A percentile compares a stretch with the other conserved stretches of the same genome.
Conservation (phyloP, 805 yeast genomes). For the Wickerhamiella nectarea region DNA sequence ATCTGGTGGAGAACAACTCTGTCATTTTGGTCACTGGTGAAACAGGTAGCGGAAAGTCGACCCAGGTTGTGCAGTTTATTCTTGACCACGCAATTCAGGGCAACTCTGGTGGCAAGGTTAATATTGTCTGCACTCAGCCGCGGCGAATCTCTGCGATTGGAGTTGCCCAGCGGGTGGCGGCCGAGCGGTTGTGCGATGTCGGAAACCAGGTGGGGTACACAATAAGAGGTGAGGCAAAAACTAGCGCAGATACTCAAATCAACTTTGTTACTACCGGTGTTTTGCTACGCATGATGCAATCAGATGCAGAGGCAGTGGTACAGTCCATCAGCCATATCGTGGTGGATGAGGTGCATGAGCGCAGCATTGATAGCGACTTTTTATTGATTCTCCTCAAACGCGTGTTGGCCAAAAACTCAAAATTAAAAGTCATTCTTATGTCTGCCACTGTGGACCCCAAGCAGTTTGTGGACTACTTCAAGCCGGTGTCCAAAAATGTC, state of each 20-base stretch:
- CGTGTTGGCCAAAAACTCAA: constrained; percentile 33
- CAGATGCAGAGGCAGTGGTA: constrained; percentile 26
- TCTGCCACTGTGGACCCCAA: constrained; percentile 80
- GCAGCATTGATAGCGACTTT: constrained; percentile 84
- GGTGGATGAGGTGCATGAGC: constrained; percentile 93
- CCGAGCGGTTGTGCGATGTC: constrained; percentile 50
- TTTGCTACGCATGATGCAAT: constrained; percentile 68
- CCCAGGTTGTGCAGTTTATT: constrained; percentile 84
- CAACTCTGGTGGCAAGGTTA: constrained; percentile 33
- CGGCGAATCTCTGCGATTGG: constrained; percentile 93
- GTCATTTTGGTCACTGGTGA: constrained; percentile 85
- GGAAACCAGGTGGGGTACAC: constrained; percentile 80
- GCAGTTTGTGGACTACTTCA: constrained; percentile 55
- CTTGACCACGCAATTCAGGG: constrained; percentile 46
- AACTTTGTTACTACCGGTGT: constrained; percentile 90
- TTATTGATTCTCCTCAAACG: constrained; percentile 62
- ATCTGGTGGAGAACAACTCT: constrained; percentile 42
- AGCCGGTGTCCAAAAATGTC: constrained; percentile 22
- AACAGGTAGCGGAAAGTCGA: constrained; percentile 94
- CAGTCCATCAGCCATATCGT: constrained; percentile 51
- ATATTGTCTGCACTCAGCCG: constrained; percentile 83
- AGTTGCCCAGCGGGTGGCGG: constrained; percentile 80
- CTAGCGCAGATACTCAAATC: constrained; percentile 45
- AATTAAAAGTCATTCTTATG: constrained; percentile 67
- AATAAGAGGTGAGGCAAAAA: constrained; percentile 76